Conservation (phyloP, 495 filamentous ascomycete genomes). For the Penicillium ucsense region DNA sequence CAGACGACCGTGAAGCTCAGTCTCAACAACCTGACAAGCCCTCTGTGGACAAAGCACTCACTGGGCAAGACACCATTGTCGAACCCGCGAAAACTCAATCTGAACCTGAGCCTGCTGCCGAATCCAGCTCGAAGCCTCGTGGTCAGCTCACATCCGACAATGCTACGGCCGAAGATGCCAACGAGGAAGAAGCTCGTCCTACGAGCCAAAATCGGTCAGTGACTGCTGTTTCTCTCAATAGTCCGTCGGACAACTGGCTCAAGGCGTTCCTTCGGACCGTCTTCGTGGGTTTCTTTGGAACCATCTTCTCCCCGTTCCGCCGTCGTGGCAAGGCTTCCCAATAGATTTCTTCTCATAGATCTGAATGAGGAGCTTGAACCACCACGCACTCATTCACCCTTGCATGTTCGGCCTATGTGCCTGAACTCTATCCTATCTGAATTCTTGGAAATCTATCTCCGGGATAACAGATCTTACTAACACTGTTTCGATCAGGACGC, state of each 20-base stretch:
- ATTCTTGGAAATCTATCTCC: neutral
- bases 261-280: conserved; percentile 34
- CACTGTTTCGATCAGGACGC: conserved; percentile 21
- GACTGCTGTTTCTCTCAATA: conserved; percentile 35
- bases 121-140: conserved; percentile 6
- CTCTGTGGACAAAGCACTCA: conserved; percentile 22
- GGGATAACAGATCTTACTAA: conserved; percentile 15
- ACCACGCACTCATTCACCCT: too few species aligned
- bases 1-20: conserved; percentile 29
- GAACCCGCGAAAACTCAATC: conserved; percentile 8
- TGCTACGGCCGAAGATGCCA: conserved; percentile 11
- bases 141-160: conserved; percentile 3
- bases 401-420: too few species aligned
- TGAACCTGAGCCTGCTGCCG: conserved; percentile 9
- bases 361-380: neutral
- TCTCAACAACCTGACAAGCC: conserved; percentile 24
- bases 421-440: too few species aligned
- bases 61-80: conserved; percentile 7
- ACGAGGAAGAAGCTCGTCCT: conserved; percentile 30
- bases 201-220: conserved; percentile 38
- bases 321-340: conserved; percentile 24
- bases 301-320: conserved; percentile 33
- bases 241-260: conserved; percentile 35
- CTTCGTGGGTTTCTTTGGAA: conserved; percentile 33
- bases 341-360: conserved; percentile 13